phyloP scores from a whole-genome alignment of 108 stramenopile species.

The Nitzschia sp. region DNA sequence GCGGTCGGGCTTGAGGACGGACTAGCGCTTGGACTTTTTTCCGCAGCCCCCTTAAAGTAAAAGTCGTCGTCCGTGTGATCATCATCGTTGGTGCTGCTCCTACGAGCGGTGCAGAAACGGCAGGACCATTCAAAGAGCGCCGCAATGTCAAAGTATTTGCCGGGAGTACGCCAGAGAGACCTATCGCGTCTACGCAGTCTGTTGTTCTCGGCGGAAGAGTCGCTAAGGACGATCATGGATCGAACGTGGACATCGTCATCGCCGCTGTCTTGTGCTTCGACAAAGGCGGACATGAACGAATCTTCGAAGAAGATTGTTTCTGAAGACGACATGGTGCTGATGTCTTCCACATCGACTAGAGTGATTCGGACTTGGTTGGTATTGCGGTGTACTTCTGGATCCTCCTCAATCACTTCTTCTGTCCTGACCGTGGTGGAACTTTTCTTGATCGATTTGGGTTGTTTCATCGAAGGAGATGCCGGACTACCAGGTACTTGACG shows the following conservation, averaged over 20 bases:
- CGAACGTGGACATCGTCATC: neutral
- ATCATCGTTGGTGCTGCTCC: neutral
- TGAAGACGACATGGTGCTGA: neutral
- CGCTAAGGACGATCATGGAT: neutral
- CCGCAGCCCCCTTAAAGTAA: neutral
- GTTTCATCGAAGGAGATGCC: too few species aligned
- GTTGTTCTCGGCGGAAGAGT: neutral
- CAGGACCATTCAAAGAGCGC: conserved; percentile 7
- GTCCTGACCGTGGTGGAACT: too few species aligned
- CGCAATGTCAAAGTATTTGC: neutral
- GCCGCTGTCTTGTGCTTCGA: neutral
- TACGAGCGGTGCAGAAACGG: neutral
- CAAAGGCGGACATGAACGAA: neutral
- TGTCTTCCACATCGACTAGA: neutral
- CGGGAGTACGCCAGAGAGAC: neutral
- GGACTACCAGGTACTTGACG: too few species aligned
- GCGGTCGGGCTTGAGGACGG: neutral
- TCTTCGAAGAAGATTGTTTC: conserved; percentile 4
- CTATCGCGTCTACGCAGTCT: neutral
- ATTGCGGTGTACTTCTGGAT: neutral
- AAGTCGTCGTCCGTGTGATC: neutral
- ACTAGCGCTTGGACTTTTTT: neutral
- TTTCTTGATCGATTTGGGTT: too few species aligned
- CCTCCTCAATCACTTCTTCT: neutral
- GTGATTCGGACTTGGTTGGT: conserved; percentile 1